A percentile compares a stretch with the other conserved stretches of the same genome.
These are phyloP conservation scores for Clonostachys rosea DNA, from an alignment of 2,329 filamentous ascomycete species.

Conservation along the genomic window DNA sequence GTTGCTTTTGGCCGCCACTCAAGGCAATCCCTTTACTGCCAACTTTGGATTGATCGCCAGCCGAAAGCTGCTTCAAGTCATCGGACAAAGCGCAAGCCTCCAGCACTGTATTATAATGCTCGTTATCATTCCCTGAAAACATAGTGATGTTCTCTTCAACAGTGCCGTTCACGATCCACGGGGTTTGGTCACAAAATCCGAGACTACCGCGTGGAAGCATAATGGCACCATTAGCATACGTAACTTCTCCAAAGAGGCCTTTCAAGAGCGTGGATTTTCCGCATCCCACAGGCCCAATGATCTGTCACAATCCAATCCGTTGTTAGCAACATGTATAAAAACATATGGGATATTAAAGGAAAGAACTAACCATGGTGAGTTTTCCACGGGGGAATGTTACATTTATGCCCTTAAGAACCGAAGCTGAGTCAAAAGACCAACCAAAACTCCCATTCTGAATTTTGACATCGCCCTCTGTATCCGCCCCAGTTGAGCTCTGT, in stretches of 20 bases:
- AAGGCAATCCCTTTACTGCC: slow-evolving; percentile 24
- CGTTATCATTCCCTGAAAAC: slow-evolving; percentile 7
- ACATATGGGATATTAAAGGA: slow-evolving; percentile 8
- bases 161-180: slow-evolving; percentile 35
- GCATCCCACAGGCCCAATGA: slow-evolving; percentile 27
- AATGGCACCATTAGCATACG: slow-evolving; percentile 14
- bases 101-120: slow-evolving; percentile 22
- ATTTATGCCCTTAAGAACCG: slow-evolving; percentile 6
- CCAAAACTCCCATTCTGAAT: background rate
- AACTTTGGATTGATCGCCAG: slow-evolving; percentile 15
- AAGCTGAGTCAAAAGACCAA: background rate
- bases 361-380: slow-evolving; percentile 11
- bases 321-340: too few species aligned
- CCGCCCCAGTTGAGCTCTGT: background rate
- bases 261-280: slow-evolving; percentile 35
- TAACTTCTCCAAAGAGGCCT: slow-evolving; percentile 28
- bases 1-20: slow-evolving; percentile 26
- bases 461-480: slow-evolving; percentile 2
- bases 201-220: slow-evolving; percentile 15
- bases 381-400: slow-evolving; percentile 4
- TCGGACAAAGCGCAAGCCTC: slow-evolving; percentile 23
- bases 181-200: slow-evolving; percentile 35
- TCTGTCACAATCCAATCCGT: slow-evolving; percentile 10
- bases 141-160: slow-evolving; percentile 33
- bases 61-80: slow-evolving; percentile 16